A percentile compares a stretch with the other conserved stretches of the same genome.
These are phyloP conservation scores for Tolypocladium ovalisporum DNA, from an alignment of 2,329 filamentous ascomycete genomes.

Conservation along the genomic window DNA sequence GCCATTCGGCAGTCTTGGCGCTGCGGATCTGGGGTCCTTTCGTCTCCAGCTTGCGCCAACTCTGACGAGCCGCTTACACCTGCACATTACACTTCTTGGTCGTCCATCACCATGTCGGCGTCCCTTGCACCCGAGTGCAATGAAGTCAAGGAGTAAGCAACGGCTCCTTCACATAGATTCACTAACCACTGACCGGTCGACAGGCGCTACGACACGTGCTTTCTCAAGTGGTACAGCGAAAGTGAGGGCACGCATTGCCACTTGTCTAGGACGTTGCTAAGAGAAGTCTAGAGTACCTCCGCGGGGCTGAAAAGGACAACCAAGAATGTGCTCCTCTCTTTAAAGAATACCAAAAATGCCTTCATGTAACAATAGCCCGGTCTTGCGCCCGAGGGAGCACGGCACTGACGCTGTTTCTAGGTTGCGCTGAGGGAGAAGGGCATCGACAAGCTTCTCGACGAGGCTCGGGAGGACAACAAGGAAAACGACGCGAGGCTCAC, in stretches of 20 bases:
- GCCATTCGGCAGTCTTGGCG: neutral
- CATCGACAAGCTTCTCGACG: slow-evolving; percentile 86
- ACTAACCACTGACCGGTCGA: neutral
- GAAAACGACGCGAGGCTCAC: slow-evolving; percentile 62
- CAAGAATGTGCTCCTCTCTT: slow-evolving; percentile 79
- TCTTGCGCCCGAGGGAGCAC: neutral
- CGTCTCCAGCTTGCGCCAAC: neutral
- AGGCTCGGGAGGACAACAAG: slow-evolving; percentile 78
- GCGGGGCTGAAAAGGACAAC: slow-evolving; percentile 70
- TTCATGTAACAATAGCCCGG: slow-evolving; percentile 48
- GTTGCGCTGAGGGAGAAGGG: slow-evolving; percentile 77
- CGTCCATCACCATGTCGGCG: slow-evolving; percentile 54
- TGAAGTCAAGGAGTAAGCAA: slow-evolving; percentile 78
- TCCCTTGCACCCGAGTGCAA: slow-evolving; percentile 94
- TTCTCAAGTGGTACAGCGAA: slow-evolving; percentile 98
- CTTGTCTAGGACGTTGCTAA: neutral
- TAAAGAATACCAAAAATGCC: slow-evolving; percentile 76
- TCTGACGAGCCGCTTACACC: neutral
- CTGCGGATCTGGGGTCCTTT: neutral
- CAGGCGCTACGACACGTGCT: slow-evolving; percentile 93
- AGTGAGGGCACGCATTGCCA: slow-evolving; percentile 46
- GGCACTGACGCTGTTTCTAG: slow-evolving; percentile 29
- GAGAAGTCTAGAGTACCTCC: slow-evolving; percentile 62
- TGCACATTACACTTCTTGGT: neutral
- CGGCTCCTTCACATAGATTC: neutral